Evolutionary conservation across 805 yeast species (phyloP), one percentile per base, ranked within the genome.

Genomic region (Yarrowia sp.): DNA sequence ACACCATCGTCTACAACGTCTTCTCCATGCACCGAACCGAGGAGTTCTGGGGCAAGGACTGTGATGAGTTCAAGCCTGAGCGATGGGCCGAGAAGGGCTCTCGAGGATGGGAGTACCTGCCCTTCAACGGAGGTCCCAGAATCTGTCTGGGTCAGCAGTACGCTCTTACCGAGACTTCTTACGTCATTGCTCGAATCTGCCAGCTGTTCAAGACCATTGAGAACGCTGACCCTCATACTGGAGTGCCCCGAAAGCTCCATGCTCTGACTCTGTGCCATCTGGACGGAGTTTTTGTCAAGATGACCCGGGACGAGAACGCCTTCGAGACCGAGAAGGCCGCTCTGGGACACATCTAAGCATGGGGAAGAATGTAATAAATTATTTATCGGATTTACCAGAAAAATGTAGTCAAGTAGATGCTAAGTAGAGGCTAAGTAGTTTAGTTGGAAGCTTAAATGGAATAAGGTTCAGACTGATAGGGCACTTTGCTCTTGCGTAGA

Each of bases 121-220:
- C 84, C 32, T 82, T 82, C 73, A 81, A 81, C 69, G 86, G 85
- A 45, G 86, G 86, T 7, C 85, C 85, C 18, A 73, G 86, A 66
- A 81, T 82, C 65, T 82, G 85, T 69, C 74, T 82, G 63, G 86
- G 85, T 39, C 85, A 82, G 74, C 85, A 82, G 72, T 81, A 81
- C 72, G 86, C 85, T 8, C 77, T 82, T 31, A 81, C 84, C 13
- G 84, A 82, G 72, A 81, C 83, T 8, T 75, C 81, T n/a, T 82
- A 80, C 71, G 74, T 78, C n/a, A 68, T 79, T 51, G 76, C 75
- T 15, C 74, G 83, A 67, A 69, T 80, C 61, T 65, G 72, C 48
- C 79, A 77, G 47, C 47, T 55, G 31, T 55, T 55, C 38, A 41
- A 45, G 32, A 55, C 28, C 13, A 41, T 55, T 17, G 61, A 55